These are phyloP conservation scores for Salicornia ramosissima DNA, from an alignment of 148 eudicot genomes.

Conservation along the genomic window DNA sequence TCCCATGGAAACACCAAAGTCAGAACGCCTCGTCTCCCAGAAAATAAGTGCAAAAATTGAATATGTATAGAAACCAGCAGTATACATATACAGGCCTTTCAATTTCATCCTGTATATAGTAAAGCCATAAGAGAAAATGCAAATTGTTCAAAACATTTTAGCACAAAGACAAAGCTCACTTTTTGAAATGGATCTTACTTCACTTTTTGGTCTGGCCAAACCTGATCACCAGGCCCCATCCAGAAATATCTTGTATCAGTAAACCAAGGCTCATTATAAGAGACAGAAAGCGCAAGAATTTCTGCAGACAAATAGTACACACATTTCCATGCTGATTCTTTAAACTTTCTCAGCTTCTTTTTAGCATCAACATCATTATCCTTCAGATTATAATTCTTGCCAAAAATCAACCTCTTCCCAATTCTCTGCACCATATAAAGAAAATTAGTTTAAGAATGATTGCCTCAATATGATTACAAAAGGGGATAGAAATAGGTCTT, in stretches of 20 bases:
- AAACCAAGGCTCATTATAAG: constrained; percentile 86
- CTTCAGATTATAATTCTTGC: constrained; percentile 37
- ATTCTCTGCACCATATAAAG: constrained; percentile 58
- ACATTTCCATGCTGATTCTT: constrained; percentile 96
- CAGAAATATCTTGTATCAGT: constrained; percentile 58
- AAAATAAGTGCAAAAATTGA: constrained; percentile 87
- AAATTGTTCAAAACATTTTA: background rate
- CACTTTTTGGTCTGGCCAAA: constrained; percentile 75
- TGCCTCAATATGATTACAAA: background rate
- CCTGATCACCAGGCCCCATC: constrained; percentile 86
- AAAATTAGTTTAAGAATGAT: background rate
- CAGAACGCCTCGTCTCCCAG: constrained; percentile 96
- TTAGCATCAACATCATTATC: constrained; percentile 41
- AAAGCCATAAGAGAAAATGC: background rate
- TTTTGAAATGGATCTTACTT: constrained; percentile 45
- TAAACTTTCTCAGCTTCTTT: constrained; percentile 72
- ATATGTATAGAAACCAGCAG: constrained; percentile 81
- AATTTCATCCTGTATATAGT: constrained; percentile 64
- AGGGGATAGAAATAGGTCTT: background rate
- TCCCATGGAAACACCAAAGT: constrained; percentile 94
- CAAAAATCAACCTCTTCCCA: constrained; percentile 61
- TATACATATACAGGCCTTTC: constrained; percentile 79
- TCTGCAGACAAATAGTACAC: constrained; percentile 86
- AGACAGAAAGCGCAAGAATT: constrained; percentile 58
- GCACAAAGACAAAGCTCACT: background rate